These are phyloP conservation scores for Cystobasidium slooffiae DNA, from an alignment of 1,284 basidiomycete species.

Conservation along the genomic window DNA sequence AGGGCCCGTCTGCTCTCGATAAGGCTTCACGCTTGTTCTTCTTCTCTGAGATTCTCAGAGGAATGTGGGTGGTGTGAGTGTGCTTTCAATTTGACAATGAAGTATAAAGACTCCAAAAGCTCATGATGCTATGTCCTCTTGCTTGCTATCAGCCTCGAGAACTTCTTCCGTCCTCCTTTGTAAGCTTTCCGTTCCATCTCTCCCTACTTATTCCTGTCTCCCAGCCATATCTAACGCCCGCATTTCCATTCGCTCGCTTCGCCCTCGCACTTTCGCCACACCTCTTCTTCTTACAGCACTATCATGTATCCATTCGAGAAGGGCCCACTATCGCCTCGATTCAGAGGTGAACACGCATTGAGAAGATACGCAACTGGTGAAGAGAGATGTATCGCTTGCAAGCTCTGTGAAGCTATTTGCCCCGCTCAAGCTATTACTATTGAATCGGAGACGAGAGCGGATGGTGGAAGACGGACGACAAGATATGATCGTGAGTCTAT, in stretches of 20 bases:
- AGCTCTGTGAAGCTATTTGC: slow-evolving; percentile 98
- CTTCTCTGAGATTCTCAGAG: slow-evolving; percentile 98
- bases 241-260: slow-evolving; percentile 9
- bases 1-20: slow-evolving; percentile 80
- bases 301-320: slow-evolving; percentile 91
- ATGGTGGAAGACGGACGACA: slow-evolving; percentile 95
- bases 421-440: slow-evolving; percentile 99
- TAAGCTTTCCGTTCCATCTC: background rate
- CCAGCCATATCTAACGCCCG: slow-evolving; percentile 1
- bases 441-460: slow-evolving; percentile 92
- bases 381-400: slow-evolving; percentile 99
- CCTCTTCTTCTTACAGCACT: slow-evolving; percentile 20
- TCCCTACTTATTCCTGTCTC: slow-evolving; percentile 7
- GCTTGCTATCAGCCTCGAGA: slow-evolving; percentile 28
- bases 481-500: slow-evolving; percentile 74
- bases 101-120: background rate
- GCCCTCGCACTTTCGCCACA: background rate
- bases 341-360: slow-evolving; percentile 98
- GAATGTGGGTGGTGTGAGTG: slow-evolving; percentile 94
- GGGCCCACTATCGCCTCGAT: slow-evolving; percentile 94
- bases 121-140: background rate
- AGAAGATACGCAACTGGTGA: slow-evolving; percentile 97
- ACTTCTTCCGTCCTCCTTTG: slow-evolving; percentile 51
- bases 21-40: slow-evolving; percentile 97
- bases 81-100: slow-evolving; percentile 74